Conservation (phyloP, 257 asterid species). For the Paraleonurus japonicus region DNA sequence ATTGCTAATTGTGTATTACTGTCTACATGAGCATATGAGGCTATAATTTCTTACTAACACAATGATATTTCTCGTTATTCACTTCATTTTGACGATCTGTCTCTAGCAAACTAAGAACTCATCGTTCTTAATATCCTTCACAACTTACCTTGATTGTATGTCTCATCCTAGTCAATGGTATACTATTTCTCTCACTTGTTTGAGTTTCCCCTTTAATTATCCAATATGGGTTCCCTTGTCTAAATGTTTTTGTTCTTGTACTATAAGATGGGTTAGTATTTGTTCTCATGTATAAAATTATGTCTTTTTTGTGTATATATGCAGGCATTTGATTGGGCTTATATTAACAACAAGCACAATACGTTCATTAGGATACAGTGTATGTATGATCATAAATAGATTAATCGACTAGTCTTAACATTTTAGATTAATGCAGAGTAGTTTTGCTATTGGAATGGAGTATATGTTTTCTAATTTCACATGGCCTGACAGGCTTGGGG, state of each 20-base stretch:
- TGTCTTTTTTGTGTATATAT: neutral
- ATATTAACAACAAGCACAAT: constrained; percentile 53
- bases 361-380: too few relatives aligned
- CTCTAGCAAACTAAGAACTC: neutral
- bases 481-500: too few relatives aligned
- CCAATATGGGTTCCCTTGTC: neutral
- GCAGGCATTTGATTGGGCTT: constrained; percentile 99
- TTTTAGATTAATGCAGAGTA: too few relatives aligned
- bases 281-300: neutral
- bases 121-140: neutral
- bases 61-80: neutral
- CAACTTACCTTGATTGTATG: neutral
- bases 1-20: neutral
- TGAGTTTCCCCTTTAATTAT: neutral
- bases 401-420: too few relatives aligned
- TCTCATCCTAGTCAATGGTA: neutral
- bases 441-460: too few relatives aligned
- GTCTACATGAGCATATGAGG: neutral
- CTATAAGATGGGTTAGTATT: neutral
- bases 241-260: neutral
- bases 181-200: neutral
- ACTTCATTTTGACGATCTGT: neutral
- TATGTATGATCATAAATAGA: too few relatives aligned
- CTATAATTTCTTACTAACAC: neutral
- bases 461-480: too few relatives aligned